Conservation (phyloP, 2,329 filamentous ascomycete species). For the Ophiostoma quercus region DNA sequence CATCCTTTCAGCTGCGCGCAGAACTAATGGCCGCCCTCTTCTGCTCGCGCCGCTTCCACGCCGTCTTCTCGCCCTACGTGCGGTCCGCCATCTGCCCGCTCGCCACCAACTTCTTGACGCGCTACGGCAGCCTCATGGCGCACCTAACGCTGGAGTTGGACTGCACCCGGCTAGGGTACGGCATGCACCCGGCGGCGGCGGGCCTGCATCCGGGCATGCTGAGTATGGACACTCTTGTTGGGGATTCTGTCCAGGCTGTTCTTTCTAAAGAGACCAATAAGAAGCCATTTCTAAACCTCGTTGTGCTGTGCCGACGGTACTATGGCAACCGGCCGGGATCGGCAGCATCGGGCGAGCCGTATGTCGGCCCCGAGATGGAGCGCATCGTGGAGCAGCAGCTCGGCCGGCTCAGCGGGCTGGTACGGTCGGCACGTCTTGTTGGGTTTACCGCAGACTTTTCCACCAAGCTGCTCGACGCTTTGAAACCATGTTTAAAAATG, state of each 20-base stretch:
- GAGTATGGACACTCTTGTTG: slow-evolving; percentile 31
- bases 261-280: not conserved
- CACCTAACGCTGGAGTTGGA: slow-evolving; percentile 41
- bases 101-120: slow-evolving; percentile 35
- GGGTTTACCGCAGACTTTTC: slow-evolving; percentile 31
- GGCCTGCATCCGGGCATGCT: slow-evolving; percentile 29
- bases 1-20: slow-evolving; percentile 34
- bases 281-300: not conserved
- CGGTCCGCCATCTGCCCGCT: slow-evolving; percentile 34
- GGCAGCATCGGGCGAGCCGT: slow-evolving; percentile 29
- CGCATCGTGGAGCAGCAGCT: slow-evolving; percentile 35
- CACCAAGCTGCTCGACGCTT: not conserved
- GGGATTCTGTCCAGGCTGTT: slow-evolving; percentile 29
- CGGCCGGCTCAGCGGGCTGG: slow-evolving; percentile 31
- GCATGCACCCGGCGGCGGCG: slow-evolving; percentile 29
- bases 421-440: slow-evolving; percentile 36
- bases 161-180: slow-evolving; percentile 37
- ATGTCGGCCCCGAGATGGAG: slow-evolving; percentile 25
- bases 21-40: slow-evolving; percentile 38
- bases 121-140: slow-evolving; percentile 36
- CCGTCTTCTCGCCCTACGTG: slow-evolving; percentile 38
- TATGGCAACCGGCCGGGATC: slow-evolving; percentile 21
- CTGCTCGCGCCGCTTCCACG: slow-evolving; percentile 36
- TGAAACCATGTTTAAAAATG: not conserved
- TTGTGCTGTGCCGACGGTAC: slow-evolving; percentile 18